phyloP scores from a whole-genome alignment of 2,329 filamentous ascomycete species.

The Ramichloridium luteum region DNA sequence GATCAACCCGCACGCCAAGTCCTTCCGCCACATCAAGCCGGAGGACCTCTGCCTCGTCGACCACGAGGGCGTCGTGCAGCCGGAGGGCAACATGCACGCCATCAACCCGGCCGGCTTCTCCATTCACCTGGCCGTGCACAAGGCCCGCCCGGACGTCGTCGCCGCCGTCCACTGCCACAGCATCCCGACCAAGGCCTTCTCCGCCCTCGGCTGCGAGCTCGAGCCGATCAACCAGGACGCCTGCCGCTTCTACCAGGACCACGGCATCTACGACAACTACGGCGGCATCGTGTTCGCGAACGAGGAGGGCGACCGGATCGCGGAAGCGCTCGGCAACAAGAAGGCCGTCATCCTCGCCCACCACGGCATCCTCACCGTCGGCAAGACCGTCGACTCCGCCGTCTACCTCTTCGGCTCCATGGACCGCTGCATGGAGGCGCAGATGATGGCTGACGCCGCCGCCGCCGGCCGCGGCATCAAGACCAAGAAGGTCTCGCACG shows the following conservation, averaged over 20 bases:
- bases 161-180: conserved; percentile 31
- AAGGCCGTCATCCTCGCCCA: conserved; percentile 27
- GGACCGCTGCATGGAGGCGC: conserved; percentile 26
- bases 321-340: conserved; percentile 24
- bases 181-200: conserved; percentile 30
- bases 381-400: conserved; percentile 26
- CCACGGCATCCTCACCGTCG: conserved; percentile 32
- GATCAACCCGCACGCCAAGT: conserved; percentile 29
- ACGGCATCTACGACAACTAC: conserved; percentile 28
- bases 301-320: conserved; percentile 31
- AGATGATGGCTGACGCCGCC: conserved; percentile 42
- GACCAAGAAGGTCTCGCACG: conserved; percentile 54
- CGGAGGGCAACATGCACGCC: conserved; percentile 24
- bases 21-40: conserved; percentile 29
- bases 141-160: conserved; percentile 29
- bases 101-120: conserved; percentile 32
- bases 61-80: conserved; percentile 29
- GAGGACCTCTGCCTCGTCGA: conserved; percentile 32
- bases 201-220: conserved; percentile 25
- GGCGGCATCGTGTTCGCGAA: conserved; percentile 31
- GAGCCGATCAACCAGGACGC: conserved; percentile 32
- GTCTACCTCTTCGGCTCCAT: conserved; percentile 27
- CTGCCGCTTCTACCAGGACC: conserved; percentile 26
- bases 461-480: conserved; percentile 47
- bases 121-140: conserved; percentile 29